Evolutionary conservation across 495 filamentous ascomycete species (phyloP).

Genomic region (Achaetomiella virescens): DNA sequence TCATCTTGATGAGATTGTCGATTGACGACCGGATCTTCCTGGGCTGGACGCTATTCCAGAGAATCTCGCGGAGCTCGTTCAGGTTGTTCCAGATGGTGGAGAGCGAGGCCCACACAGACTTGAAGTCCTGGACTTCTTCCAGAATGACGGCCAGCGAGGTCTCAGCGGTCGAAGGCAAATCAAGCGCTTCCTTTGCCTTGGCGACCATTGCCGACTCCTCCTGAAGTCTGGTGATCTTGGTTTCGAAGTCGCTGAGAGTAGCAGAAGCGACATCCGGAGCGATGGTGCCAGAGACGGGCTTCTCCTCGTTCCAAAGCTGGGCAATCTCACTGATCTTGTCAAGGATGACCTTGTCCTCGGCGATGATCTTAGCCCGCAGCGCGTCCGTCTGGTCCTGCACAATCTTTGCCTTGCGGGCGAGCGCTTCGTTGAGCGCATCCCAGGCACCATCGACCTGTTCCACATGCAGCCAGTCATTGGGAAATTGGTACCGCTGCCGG

Average conservation of each 20-base stretch:
- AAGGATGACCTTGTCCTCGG: conserved; percentile 84
- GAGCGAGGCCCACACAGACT: conserved; percentile 91
- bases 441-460: conserved; percentile 93
- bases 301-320: conserved; percentile 85
- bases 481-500: conserved; percentile 88
- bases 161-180: conserved; percentile 72
- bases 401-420: conserved; percentile 83
- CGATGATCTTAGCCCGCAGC: conserved; percentile 88
- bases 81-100: conserved; percentile 96
- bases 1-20: conserved; percentile 91
- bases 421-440: conserved; percentile 81
- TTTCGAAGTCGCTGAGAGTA: conserved; percentile 73
- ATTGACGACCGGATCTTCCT: conserved; percentile 83
- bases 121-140: conserved; percentile 97
- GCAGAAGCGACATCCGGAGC: conserved; percentile 78
- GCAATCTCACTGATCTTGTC: conserved; percentile 81
- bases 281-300: conserved; percentile 90
- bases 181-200: conserved; percentile 92
- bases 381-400: conserved; percentile 94
- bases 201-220: conserved; percentile 89
- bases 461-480: conserved; percentile 85
- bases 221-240: conserved; percentile 70
- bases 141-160: conserved; percentile 71
- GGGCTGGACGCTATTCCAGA: conserved; percentile 90
- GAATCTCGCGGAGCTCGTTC: conserved; percentile 82